Conservation (phyloP, 495 filamentous ascomycete species). For the Aspergillus steynii region DNA sequence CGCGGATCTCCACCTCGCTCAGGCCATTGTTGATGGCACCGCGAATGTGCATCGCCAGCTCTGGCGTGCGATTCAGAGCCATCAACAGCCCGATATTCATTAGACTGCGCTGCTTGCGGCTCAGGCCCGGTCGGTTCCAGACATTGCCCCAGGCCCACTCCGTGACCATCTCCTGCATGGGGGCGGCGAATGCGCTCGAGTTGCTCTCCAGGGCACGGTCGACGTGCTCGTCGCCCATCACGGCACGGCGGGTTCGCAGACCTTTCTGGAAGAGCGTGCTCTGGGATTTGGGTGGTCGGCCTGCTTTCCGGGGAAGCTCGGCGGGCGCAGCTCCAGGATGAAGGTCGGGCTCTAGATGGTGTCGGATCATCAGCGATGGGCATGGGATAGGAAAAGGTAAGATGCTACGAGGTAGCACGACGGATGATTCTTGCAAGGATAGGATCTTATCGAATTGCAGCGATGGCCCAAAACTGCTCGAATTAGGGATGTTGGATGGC, state of each 20-base stretch:
- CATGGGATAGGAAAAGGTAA: neutral
- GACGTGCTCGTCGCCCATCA: conserved; percentile 53
- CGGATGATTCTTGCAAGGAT: neutral
- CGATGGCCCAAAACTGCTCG: neutral
- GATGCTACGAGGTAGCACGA: neutral
- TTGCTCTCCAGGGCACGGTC: conserved; percentile 39
- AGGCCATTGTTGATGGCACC: conserved; percentile 55
- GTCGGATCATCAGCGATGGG: neutral
- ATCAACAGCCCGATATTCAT: conserved; percentile 55
- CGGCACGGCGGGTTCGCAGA: conserved; percentile 47
- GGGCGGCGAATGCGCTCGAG: conserved; percentile 46
- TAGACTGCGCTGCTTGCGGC: conserved; percentile 52
- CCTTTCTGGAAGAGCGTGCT: conserved; percentile 34
- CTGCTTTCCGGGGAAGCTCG: neutral
- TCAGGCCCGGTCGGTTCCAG: conserved; percentile 54
- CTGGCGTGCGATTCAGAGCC: conserved; percentile 48
- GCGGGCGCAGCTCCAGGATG: neutral
- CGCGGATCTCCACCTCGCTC: conserved; percentile 52
- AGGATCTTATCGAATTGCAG: neutral
- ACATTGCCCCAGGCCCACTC: conserved; percentile 55
- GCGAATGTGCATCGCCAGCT: conserved; percentile 52
- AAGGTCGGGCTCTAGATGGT: neutral
- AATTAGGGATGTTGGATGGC: neutral
- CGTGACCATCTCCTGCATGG: conserved; percentile 52
- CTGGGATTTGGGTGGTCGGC: conserved; percentile 36